Percentiles rank a stretch among this genome's conserved stretches.
phyloP scores from a whole-genome alignment of 2,329 filamentous ascomycete genomes.

The Xylaria sp. region DNA sequence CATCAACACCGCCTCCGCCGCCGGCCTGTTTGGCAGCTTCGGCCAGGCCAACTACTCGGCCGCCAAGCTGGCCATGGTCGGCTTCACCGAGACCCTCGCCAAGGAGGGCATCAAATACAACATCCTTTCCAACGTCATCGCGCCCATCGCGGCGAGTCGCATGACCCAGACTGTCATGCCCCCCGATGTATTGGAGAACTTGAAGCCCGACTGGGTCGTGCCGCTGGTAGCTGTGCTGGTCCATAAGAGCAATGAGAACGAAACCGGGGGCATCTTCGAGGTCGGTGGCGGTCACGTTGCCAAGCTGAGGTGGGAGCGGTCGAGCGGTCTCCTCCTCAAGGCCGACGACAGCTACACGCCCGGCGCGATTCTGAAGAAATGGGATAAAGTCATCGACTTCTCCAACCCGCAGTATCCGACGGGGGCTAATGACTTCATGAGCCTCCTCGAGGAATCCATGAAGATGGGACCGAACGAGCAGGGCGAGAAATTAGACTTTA shows the following conservation, averaged over 20 bases:
- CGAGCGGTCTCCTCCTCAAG: constrained; percentile 85
- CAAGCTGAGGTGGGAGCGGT: constrained; percentile 94
- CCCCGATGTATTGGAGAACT: constrained; percentile 81
- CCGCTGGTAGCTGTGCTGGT: constrained; percentile 87
- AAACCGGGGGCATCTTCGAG: constrained; percentile 91
- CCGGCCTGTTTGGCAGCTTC: constrained; percentile 93
- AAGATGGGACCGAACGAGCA: constrained; percentile 73
- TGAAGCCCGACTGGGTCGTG: constrained; percentile 94
- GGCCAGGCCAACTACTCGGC: constrained; percentile 98
- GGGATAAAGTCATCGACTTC: constrained; percentile 87
- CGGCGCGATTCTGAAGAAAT: constrained; percentile 84
- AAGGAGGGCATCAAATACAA: constrained; percentile 99
- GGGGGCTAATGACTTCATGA: constrained; percentile 86
- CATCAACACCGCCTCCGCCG: constrained; percentile 96
- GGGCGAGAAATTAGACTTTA: constrained; percentile 78
- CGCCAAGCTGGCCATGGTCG: constrained; percentile 92
- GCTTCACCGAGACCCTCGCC: constrained; percentile 95
- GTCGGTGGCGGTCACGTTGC: constrained; percentile 89
- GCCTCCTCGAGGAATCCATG: constrained; percentile 79
- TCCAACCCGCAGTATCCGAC: constrained; percentile 79
- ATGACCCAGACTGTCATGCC: constrained; percentile 97
- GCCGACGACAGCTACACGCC: constrained; percentile 87
- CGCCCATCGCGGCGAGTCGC: constrained; percentile 90
- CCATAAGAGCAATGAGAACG: constrained; percentile 79
- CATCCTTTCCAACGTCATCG: constrained; percentile 92